Percentiles rank a stretch among this genome's conserved stretches.
Conservation (phyloP, 2,329 filamentous ascomycete species). For the Ceratocystiopsis sp. region DNA sequence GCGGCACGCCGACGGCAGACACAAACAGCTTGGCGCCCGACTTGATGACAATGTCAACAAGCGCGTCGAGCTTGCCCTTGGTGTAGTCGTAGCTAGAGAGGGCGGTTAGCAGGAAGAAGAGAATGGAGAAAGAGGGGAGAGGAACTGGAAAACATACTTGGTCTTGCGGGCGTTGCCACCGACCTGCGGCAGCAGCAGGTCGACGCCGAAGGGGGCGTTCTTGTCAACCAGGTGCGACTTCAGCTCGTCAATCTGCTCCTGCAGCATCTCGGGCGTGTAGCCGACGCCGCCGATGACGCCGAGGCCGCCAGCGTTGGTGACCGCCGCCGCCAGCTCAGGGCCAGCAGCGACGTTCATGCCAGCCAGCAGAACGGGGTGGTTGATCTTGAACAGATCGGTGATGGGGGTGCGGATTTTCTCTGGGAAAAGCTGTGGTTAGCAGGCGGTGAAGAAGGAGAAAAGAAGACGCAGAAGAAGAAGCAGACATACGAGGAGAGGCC, state of each 20-base stretch:
- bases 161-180: conserved; percentile 90
- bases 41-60: conserved; percentile 85
- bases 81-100: conserved; percentile 86
- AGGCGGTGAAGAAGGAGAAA: neutral
- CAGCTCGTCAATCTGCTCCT: conserved; percentile 85
- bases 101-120: conserved; percentile 2
- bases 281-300: conserved; percentile 92
- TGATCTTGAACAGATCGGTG: conserved; percentile 95
- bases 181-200: conserved; percentile 84
- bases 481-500: conserved; percentile 56
- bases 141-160: conserved; percentile 36
- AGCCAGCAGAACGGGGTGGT: conserved; percentile 86
- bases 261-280: conserved; percentile 94
- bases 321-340: conserved; percentile 86
- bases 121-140: conserved; percentile 6
- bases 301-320: conserved; percentile 90
- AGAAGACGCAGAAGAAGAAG: neutral
- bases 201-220: conserved; percentile 88
- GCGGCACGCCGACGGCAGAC: conserved; percentile 86
- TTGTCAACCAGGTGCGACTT: conserved; percentile 80
- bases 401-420: conserved; percentile 80
- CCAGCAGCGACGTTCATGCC: conserved; percentile 99
- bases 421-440: conserved; percentile 18
- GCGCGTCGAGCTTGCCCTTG: conserved; percentile 89
- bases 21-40: conserved; percentile 87